phyloP scores from a whole-genome alignment of 306 rosid species.

The Dicorynia guianensis region DNA sequence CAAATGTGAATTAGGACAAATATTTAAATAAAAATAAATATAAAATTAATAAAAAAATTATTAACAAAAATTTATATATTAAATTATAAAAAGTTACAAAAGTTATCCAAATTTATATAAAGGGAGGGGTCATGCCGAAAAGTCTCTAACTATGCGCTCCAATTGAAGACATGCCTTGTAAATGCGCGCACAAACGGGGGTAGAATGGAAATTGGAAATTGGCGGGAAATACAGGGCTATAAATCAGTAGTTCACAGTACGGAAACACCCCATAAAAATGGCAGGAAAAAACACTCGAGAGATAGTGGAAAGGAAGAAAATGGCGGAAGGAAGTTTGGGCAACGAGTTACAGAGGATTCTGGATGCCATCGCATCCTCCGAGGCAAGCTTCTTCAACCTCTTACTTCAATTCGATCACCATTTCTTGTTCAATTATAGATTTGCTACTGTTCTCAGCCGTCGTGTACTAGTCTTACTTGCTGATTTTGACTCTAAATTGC shows the following conservation, averaged over 20 bases:
- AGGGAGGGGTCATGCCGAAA: too few relatives aligned
- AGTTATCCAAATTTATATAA: too few relatives aligned
- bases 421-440: slow-evolving; percentile 13
- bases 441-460: neutral
- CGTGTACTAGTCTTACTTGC: neutral
- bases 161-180: too few relatives aligned
- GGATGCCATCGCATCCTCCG: slow-evolving; percentile 75
- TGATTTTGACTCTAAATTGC: neutral
- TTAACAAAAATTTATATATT: too few relatives aligned
- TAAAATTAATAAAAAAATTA: too few relatives aligned
- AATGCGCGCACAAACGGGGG: too few relatives aligned
- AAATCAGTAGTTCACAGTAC: neutral
- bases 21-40: too few relatives aligned
- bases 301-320: slow-evolving; percentile 36
- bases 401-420: neutral
- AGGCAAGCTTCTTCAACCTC: slow-evolving; percentile 53
- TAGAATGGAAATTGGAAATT: too few relatives aligned
- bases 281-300: neutral
- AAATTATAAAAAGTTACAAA: too few relatives aligned
- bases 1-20: too few relatives aligned
- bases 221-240: neutral
- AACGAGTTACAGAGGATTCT: slow-evolving; percentile 56
- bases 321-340: slow-evolving; percentile 66
- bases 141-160: too few relatives aligned
- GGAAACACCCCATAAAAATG: neutral